Percentiles rank a stretch among this genome's conserved stretches.
Evolutionary conservation across 2,329 filamentous ascomycete species (phyloP).

Genomic region (Phoma herbarum): DNA sequence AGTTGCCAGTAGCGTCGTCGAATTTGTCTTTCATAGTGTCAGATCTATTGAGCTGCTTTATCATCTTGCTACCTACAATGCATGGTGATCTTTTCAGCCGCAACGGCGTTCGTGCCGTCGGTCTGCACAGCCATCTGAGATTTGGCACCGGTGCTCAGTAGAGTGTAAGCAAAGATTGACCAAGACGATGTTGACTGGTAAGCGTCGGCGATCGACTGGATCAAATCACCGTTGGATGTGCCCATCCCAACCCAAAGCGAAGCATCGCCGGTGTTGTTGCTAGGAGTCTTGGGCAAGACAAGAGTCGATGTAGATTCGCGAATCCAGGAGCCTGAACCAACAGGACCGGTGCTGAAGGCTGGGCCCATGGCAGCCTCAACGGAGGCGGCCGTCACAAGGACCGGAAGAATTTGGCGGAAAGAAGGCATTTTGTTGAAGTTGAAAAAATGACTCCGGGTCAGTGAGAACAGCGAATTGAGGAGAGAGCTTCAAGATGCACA

Average conservation of each 20-base stretch:
- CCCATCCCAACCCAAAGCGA: slow-evolving; percentile 63
- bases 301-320: slow-evolving; percentile 57
- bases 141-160: slow-evolving; percentile 43
- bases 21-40: slow-evolving; percentile 46
- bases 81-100: slow-evolving; percentile 53
- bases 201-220: slow-evolving; percentile 56
- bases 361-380: slow-evolving; percentile 37
- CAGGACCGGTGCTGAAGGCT: slow-evolving; percentile 53
- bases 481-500: not conserved
- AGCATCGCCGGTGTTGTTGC: slow-evolving; percentile 45
- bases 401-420: slow-evolving; percentile 21
- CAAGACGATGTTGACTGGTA: slow-evolving; percentile 44
- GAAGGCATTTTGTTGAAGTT: slow-evolving; percentile 25
- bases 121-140: slow-evolving; percentile 51
- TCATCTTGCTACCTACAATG: slow-evolving; percentile 38
- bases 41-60: not conserved
- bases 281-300: slow-evolving; percentile 53
- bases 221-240: slow-evolving; percentile 59
- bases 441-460: slow-evolving; percentile 6
- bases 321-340: slow-evolving; percentile 54
- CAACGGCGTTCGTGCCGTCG: slow-evolving; percentile 31
- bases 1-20: slow-evolving; percentile 52
- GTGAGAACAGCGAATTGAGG: not conserved
- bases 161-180: slow-evolving; percentile 57
- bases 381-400: slow-evolving; percentile 21